phyloP scores from a whole-genome alignment of 1,284 basidiomycete genomes.

The Boletus sp. region DNA sequence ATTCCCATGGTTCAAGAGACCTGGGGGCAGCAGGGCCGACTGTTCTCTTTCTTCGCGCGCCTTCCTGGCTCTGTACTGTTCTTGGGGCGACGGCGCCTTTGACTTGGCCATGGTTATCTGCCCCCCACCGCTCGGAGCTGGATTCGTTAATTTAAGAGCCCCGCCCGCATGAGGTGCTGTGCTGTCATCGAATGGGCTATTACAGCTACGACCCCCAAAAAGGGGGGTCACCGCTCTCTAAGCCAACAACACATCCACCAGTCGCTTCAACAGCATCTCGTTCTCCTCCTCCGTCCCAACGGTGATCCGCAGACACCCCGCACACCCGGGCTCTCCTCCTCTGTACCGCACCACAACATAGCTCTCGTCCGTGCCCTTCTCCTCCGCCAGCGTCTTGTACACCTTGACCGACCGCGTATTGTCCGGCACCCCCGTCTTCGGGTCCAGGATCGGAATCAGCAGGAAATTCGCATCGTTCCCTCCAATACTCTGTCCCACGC shows the following conservation, averaged over 20 bases:
- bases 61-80: conserved; percentile 54
- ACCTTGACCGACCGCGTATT: conserved; percentile 65
- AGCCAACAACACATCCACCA: conserved; percentile 37
- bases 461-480: conserved; percentile 92
- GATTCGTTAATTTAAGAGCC: no score
- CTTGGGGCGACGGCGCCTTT: conserved; percentile 58
- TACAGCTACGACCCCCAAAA: conserved; percentile 4
- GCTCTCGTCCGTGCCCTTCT: conserved; percentile 75
- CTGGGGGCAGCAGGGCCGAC: conserved; percentile 61
- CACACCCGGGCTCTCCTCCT: conserved; percentile 83
- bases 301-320: conserved; percentile 86
- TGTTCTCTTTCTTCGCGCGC: conserved; percentile 59
- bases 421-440: conserved; percentile 47
- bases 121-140: background rate
- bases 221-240: conserved; percentile 11
- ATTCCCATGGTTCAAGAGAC: conserved; percentile 83
- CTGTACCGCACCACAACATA: conserved; percentile 91
- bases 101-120: conserved; percentile 48
- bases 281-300: conserved; percentile 87
- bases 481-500: conserved; percentile 74
- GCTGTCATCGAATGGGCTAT: no score
- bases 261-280: conserved; percentile 43
- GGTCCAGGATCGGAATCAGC: conserved; percentile 72
- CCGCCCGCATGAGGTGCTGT: no score
- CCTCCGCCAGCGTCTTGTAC: conserved; percentile 85